phyloP scores from a whole-genome alignment of 306 rosid species.

The Pyrus pyrifolia region DNA sequence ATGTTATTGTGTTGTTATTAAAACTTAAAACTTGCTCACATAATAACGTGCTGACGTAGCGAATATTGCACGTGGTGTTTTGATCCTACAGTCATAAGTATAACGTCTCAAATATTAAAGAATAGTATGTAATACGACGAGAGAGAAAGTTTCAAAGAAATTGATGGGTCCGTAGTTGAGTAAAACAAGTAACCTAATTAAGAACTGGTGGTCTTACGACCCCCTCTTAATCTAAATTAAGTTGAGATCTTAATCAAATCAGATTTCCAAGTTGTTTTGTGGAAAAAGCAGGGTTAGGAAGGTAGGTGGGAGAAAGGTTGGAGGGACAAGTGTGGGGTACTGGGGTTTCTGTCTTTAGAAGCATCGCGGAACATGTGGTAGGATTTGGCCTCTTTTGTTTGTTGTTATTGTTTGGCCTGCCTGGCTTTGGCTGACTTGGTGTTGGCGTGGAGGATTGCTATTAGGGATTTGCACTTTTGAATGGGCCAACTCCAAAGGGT shows the following conservation, averaged over 20 bases:
- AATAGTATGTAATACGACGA: no score
- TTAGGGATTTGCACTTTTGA: background rate
- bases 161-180: background rate
- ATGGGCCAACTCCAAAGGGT: background rate
- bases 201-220: background rate
- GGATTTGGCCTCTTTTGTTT: background rate
- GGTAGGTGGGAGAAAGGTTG: conserved; percentile 4
- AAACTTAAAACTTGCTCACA: background rate
- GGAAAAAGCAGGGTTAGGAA: background rate
- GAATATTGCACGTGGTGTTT: background rate
- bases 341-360: background rate
- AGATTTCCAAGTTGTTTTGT: no score
- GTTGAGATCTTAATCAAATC: background rate
- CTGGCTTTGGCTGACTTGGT: conserved; percentile 6
- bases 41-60: background rate
- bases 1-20: background rate
- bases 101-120: no score
- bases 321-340: background rate
- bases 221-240: background rate
- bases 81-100: no score
- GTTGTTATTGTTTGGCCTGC: background rate
- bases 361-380: conserved; percentile 2
- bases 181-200: background rate
- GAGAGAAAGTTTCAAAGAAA: background rate
- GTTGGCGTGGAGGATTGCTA: conserved; percentile 12